Percentiles rank a stretch among this genome's conserved stretches.
phyloP scores from a whole-genome alignment of 768 basidiomycete genomes.

The Collybia mongolica region DNA sequence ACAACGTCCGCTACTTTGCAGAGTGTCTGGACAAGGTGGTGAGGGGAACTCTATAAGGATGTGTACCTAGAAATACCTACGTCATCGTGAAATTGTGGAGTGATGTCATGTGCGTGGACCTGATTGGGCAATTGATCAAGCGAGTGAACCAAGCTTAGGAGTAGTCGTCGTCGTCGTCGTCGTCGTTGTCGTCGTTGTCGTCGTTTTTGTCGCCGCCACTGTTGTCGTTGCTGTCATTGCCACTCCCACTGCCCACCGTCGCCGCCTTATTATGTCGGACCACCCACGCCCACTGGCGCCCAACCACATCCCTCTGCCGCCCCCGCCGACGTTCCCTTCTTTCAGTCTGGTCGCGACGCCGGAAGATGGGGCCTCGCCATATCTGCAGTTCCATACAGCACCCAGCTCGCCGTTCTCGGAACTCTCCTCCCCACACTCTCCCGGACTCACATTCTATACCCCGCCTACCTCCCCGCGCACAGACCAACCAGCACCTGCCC shows the following conservation, averaged over 20 bases:
- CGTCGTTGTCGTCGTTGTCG: too few relatives aligned
- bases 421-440: slow-evolving; percentile 29
- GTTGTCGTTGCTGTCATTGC: too few relatives aligned
- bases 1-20: slow-evolving; percentile 79
- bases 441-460: slow-evolving; percentile 26
- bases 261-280: slow-evolving; percentile 2
- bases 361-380: too few relatives aligned
- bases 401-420: too few relatives aligned
- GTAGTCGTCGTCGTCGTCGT: too few relatives aligned
- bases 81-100: slow-evolving; percentile 21
- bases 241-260: neutral
- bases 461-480: slow-evolving; percentile 37
- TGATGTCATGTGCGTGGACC: slow-evolving; percentile 30
- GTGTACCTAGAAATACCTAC: slow-evolving; percentile 8
- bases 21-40: slow-evolving; percentile 67
- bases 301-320: slow-evolving; percentile 32
- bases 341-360: slow-evolving; percentile 27
- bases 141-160: neutral
- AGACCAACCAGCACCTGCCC: slow-evolving; percentile 18
- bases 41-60: slow-evolving; percentile 19
- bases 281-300: slow-evolving; percentile 12
- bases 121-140: neutral
- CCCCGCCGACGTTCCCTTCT: slow-evolving; percentile 27
- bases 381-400: too few relatives aligned
- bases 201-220: too few relatives aligned